phyloP scores from a whole-genome alignment of 148 eudicot species.

The Chenopodium formosanum region DNA sequence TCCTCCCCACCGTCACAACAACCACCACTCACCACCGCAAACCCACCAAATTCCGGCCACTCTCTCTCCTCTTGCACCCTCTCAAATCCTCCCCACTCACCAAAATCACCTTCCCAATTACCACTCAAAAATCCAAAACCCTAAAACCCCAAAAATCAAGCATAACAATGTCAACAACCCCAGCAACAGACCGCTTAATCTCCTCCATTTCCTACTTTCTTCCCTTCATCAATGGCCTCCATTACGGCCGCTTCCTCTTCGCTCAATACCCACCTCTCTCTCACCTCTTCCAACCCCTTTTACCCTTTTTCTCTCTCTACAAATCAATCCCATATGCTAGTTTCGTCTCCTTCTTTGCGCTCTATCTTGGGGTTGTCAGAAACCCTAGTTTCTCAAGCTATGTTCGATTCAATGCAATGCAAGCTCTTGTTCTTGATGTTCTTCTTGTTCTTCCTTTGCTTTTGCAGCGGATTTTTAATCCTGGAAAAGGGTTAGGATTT shows the following conservation, averaged over 20 bases:
- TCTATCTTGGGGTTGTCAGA: constrained; percentile 67
- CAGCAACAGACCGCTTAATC: constrained; percentile 71
- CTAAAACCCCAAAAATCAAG: constrained; percentile 1
- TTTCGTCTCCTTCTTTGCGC: constrained; percentile 67
- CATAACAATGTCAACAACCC: constrained; percentile 41
- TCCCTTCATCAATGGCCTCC: constrained; percentile 82
- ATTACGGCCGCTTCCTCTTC: constrained; percentile 77
- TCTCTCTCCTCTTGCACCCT: constrained; percentile 29
- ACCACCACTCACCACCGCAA: constrained; percentile 28
- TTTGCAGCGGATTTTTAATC: constrained; percentile 52
- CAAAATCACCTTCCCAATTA: not conserved
- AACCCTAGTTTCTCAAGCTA: constrained; percentile 57
- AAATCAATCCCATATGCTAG: constrained; percentile 66
- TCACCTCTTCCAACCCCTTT: constrained; percentile 48
- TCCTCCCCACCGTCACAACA: constrained; percentile 39
- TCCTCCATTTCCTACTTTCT: constrained; percentile 70
- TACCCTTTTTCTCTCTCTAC: constrained; percentile 62
- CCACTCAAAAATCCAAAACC: constrained; percentile 12
- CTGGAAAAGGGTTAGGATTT: constrained; percentile 64
- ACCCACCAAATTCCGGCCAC: constrained; percentile 1
- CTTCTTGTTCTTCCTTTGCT: constrained; percentile 63
- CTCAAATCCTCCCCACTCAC: constrained; percentile 29
- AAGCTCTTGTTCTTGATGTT: constrained; percentile 78
- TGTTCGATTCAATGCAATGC: constrained; percentile 78
- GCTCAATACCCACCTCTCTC: constrained; percentile 56